A percentile compares a stretch with the other conserved stretches of the same genome.
phyloP scores from a whole-genome alignment of 83 land plant species.

The Isoetes engelmannii region DNA sequence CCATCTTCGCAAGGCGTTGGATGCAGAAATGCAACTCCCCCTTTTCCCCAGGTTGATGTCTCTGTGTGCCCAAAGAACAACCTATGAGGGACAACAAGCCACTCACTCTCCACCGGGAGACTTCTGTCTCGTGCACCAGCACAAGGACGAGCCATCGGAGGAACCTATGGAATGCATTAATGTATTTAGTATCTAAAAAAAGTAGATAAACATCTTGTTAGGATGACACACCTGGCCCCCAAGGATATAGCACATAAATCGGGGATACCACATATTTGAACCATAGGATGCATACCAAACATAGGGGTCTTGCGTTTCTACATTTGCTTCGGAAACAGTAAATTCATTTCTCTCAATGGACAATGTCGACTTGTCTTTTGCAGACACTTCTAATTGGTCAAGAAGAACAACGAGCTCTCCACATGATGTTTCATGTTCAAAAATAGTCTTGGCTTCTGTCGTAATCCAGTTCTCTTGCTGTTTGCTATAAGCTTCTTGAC shows the following conservation, averaged over 20 bases:
- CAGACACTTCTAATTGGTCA: not conserved
- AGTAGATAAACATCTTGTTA: not conserved
- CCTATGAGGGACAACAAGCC: not conserved
- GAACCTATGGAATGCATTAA: not conserved
- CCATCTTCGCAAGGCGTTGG: not conserved
- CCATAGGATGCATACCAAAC: slow-evolving; percentile 10
- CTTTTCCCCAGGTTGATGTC: not conserved
- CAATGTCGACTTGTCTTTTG: not conserved
- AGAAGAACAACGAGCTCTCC: not conserved
- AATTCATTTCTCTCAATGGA: not conserved
- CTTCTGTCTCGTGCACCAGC: not conserved
- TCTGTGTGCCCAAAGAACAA: not conserved
- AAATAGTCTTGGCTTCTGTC: not conserved
- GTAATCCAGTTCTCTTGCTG: not conserved
- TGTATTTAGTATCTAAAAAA: not conserved
- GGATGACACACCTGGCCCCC: slow-evolving; percentile 3
- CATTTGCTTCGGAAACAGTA: not conserved
- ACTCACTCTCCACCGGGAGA: not conserved
- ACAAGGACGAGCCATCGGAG: not conserved
- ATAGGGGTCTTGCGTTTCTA: not conserved
- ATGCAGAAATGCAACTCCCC: slow-evolving; percentile 7
- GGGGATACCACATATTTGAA: slow-evolving; percentile 6
- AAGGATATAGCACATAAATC: not conserved
- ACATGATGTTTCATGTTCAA: not conserved
- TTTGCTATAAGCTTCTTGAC: not conserved